Percentiles rank a stretch among this genome's conserved stretches.
phyloP scores from a whole-genome alignment of 1,284 basidiomycete species.

The Schizophyllum commune region DNA sequence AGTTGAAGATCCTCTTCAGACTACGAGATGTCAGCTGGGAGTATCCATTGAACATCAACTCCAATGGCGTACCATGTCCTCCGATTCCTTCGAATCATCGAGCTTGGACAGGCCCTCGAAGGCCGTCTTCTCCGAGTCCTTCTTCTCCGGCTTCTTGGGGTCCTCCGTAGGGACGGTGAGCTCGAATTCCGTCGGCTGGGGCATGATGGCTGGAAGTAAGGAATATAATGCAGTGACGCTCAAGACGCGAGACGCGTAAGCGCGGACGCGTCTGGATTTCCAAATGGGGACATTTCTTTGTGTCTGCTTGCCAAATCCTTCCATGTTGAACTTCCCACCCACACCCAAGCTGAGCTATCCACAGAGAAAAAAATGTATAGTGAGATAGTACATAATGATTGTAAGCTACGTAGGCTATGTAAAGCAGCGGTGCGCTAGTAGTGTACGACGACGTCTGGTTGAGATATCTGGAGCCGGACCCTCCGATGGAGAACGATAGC shows the following conservation, averaged over 20 bases:
- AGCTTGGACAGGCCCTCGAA: slow-evolving; percentile 26
- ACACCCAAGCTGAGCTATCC: too few species aligned
- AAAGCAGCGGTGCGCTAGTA: background rate
- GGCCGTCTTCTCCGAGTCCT: slow-evolving; percentile 27
- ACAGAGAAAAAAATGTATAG: background rate
- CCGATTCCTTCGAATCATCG: slow-evolving; percentile 48
- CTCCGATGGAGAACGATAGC: background rate
- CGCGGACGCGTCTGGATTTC: background rate
- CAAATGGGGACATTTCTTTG: background rate
- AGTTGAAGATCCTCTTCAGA: slow-evolving; percentile 95
- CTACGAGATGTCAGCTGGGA: slow-evolving; percentile 29
- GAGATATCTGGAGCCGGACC: background rate
- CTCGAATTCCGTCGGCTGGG: slow-evolving; percentile 46
- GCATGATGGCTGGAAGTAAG: slow-evolving; percentile 31
- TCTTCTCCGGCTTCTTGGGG: slow-evolving; percentile 59
- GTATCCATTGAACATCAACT: slow-evolving; percentile 37
- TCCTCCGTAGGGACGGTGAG: slow-evolving; percentile 65
- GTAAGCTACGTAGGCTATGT: background rate
- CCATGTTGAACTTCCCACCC: background rate
- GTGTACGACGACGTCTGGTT: background rate
- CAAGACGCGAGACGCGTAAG: slow-evolving; percentile 30
- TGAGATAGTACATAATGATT: background rate
- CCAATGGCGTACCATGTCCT: slow-evolving; percentile 81
- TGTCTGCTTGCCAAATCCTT: background rate
- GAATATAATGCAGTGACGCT: slow-evolving; percentile 1